Evolutionary conservation across 192 early-diverging fungal species (phyloP), one percentile per base, ranked within the genome.

Genomic region (Obelidium mucronatum): DNA sequence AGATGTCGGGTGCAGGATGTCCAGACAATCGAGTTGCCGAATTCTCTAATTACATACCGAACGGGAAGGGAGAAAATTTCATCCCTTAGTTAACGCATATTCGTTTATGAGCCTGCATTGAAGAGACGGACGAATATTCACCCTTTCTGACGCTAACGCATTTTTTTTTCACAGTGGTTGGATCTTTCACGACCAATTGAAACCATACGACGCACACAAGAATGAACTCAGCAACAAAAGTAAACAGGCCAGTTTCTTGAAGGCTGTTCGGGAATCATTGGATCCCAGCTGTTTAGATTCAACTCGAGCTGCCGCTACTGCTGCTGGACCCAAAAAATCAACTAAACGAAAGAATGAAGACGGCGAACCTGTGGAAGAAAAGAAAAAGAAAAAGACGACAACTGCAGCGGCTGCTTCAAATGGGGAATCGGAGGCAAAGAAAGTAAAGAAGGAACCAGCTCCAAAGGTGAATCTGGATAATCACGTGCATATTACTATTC

Each of bases 141-240:
- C 11, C 8, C 34, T 15, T 11, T 52, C n/a, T n/a, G n/a, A n/a
- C n/a, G n/a, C n/a, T n/a, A n/a, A n/a, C n/a, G n/a, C n/a, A n/a
- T n/a, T n/a, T n/a, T n/a, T n/a, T n/a, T n/a, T n/a, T n/a, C 24
- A 65, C 60, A 79, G 72, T 33, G 78, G 70, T 34, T 77, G 76
- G 76, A 52, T 67, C 8, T 5, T 54, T 13, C 54, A 33, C 35
- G 67, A 77, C 31, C 5, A 33, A 5, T 26, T 77, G 3, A 34
- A 42, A 48, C 66, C 36, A 5, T 77, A 70, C 56, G 39, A 61
- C 30, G 66, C 69, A 42, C 39, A 34, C 3, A 31, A 77, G 40
- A 56, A 68, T 0, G 40, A 40, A 24, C 48, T n/a, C 51, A 13
- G 24, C 3, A 68, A 70, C 40, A 67, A 55, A 1, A 68, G 42